A percentile compares a stretch with the other conserved stretches of the same genome.
Conservation (phyloP, 2,329 filamentous ascomycete genomes). For the Pestalotiopsis sp. region DNA sequence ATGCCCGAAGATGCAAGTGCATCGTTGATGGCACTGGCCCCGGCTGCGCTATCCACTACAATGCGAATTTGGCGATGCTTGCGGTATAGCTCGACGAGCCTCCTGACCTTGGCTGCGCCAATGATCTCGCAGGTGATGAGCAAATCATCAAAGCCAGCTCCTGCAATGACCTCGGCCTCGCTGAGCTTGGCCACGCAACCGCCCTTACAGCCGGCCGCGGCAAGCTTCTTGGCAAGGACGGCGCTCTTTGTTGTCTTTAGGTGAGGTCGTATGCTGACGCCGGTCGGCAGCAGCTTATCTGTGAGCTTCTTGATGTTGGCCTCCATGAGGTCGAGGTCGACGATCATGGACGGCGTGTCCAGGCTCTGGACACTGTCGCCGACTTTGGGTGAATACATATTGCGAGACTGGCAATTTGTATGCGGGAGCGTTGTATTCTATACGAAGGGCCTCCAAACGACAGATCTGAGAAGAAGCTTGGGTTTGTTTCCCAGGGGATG, state of each 20-base stretch:
- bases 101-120: constrained; percentile 45
- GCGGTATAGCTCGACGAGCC: constrained; percentile 47
- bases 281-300: constrained; percentile 45
- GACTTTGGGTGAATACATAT: constrained; percentile 42
- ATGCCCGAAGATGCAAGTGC: constrained; percentile 40
- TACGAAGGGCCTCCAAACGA: background rate
- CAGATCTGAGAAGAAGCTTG: background rate
- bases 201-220: constrained; percentile 49
- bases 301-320: constrained; percentile 51
- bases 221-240: constrained; percentile 45
- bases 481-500: background rate
- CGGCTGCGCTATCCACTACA: constrained; percentile 49
- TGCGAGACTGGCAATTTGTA: background rate
- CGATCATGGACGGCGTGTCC: constrained; percentile 60
- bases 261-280: constrained; percentile 49
- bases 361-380: constrained; percentile 46
- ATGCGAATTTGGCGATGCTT: constrained; percentile 41
- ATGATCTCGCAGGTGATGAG: constrained; percentile 56
- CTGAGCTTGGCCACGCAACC: constrained; percentile 55
- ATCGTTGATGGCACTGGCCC: constrained; percentile 47
- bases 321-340: constrained; percentile 55
- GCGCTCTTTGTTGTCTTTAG: constrained; percentile 57
- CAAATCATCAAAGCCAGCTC: constrained; percentile 48
- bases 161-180: constrained; percentile 46
- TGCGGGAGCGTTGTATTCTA: background rate